Evolutionary conservation across 306 rosid species (phyloP).

Genomic region (Biancaea sappan): DNA sequence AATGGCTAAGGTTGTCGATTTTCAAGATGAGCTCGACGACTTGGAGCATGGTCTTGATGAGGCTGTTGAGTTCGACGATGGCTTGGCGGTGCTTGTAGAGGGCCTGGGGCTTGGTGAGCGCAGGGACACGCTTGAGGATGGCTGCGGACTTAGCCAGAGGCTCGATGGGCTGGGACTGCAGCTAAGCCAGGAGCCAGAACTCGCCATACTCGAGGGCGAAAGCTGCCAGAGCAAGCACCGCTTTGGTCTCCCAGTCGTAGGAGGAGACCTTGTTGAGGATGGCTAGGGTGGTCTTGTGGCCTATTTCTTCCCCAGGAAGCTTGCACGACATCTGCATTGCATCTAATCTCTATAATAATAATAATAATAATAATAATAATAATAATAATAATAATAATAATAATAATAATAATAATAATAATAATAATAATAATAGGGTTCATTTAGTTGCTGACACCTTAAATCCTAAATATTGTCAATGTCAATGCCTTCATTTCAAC

Average conservation of each 20-base stretch:
- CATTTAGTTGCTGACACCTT: no score
- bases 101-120: constrained; percentile 38
- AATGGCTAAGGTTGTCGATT: constrained; percentile 44
- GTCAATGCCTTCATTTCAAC: no score
- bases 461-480: no score
- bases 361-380: no score
- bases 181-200: constrained; percentile 61
- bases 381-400: no score
- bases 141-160: constrained; percentile 62
- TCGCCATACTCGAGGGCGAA: constrained; percentile 70
- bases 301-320: constrained; percentile 53
- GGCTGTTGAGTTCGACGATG: constrained; percentile 52
- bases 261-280: constrained; percentile 54
- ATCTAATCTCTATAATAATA: no score
- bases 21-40: constrained; percentile 50
- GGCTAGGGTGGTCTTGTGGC: constrained; percentile 54
- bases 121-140: constrained; percentile 53
- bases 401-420: no score
- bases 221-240: constrained; percentile 69
- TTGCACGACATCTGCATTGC: constrained; percentile 60
- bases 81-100: constrained; percentile 43
- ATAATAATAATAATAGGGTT: no score
- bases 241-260: constrained; percentile 69
- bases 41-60: constrained; percentile 48
- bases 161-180: constrained; percentile 38